These are phyloP conservation scores for Neoscytalidium dimidiatum DNA, from an alignment of 2,329 filamentous ascomycete genomes.

Conservation along the genomic window DNA sequence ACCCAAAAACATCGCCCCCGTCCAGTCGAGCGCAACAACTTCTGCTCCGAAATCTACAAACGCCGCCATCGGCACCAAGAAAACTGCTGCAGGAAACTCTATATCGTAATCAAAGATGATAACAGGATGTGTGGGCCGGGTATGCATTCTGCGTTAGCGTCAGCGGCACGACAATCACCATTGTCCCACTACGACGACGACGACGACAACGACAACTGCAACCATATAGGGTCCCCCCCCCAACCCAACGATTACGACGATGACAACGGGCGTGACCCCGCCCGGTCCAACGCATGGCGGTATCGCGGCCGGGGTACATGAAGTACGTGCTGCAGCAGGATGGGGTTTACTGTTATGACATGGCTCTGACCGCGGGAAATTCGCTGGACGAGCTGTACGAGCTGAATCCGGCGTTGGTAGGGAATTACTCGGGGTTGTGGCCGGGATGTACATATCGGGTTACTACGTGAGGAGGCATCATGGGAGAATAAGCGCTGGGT, in stretches of 20 bases:
- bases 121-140: background rate
- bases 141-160: background rate
- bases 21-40: background rate
- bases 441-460: slow-evolving; percentile 20
- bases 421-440: slow-evolving; percentile 24
- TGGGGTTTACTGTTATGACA: slow-evolving; percentile 19
- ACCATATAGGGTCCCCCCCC: no score
- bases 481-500: no score
- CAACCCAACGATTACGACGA: no score
- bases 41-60: background rate
- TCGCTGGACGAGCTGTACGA: slow-evolving; percentile 24
- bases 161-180: background rate
- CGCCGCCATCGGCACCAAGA: background rate
- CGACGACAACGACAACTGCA: background rate
- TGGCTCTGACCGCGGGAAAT: slow-evolving; percentile 20
- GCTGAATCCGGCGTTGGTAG: slow-evolving; percentile 23
- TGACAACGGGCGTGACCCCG: background rate
- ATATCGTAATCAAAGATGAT: background rate
- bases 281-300: background rate
- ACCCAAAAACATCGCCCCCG: background rate
- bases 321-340: slow-evolving; percentile 5
- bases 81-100: background rate
- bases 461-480: background rate
- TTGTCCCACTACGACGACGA: background rate
- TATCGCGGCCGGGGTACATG: background rate